Evolutionary conservation across 768 basidiomycete genomes (phyloP).

Genomic region (Lyophyllum semitale): DNA sequence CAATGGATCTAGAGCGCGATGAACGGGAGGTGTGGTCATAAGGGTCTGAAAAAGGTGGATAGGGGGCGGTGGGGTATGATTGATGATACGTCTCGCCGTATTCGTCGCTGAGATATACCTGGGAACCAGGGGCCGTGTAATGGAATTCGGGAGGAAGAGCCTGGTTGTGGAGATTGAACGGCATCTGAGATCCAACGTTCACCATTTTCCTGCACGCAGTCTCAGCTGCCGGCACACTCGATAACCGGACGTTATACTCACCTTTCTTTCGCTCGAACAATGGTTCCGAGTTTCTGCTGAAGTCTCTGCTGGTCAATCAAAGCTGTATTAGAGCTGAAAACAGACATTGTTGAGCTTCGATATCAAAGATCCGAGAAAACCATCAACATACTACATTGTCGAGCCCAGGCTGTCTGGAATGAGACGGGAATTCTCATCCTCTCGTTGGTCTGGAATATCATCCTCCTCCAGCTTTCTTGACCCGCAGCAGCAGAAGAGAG

Average conservation of each 20-base stretch:
- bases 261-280: constrained; percentile 66
- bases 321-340: constrained; percentile 21
- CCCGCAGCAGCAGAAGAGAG: constrained; percentile 27
- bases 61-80: constrained; percentile 15
- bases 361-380: background rate
- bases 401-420: constrained; percentile 32
- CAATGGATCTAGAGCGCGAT: constrained; percentile 14
- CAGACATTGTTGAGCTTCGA: background rate
- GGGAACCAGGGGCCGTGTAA: constrained; percentile 26
- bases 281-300: constrained; percentile 54
- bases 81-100: constrained; percentile 17
- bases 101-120: constrained; percentile 20
- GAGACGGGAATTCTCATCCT: constrained; percentile 32
- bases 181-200: constrained; percentile 59
- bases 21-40: constrained; percentile 3
- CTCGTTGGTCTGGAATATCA: constrained; percentile 7
- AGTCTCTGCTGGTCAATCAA: constrained; percentile 51
- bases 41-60: constrained; percentile 12
- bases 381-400: constrained; percentile 24
- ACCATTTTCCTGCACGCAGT: constrained; percentile 61
- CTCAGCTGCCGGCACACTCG: constrained; percentile 1
- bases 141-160: constrained; percentile 24
- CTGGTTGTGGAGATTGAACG: constrained; percentile 59
- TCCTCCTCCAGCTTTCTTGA: constrained; percentile 10
- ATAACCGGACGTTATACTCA: constrained; percentile 28